Base-by-base conservation (phyloP, 148 eudicot genomes). In the Vaccinium myrtillus region DNA sequence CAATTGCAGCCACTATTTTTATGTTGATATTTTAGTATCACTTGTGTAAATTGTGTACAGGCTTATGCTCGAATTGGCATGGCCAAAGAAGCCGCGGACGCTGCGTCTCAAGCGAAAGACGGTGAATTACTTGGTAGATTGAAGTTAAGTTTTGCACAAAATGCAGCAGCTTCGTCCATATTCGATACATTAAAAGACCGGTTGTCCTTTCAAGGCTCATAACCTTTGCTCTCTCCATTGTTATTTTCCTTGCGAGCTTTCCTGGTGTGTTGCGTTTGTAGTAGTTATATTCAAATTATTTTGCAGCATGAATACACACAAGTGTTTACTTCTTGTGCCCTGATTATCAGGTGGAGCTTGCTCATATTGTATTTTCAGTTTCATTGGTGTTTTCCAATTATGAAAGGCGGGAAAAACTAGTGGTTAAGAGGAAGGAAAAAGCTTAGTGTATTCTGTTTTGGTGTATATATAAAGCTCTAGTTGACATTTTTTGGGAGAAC, bases 21-120 rank as follows among this genome's bases (percentile, higher is more conserved):
- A 0, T 61, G 5, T n/a, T 19, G 21, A 19, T 5, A 27, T 39
- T 70, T 23, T 23, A 6, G 30, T 1, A 9, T n/a, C 2, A 0
- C 18, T 8, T 46, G 6, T 77, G 53, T 81, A 12, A n/a, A 51
- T 84, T 39, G 11, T 77, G 58, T 79, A 49, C 91, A 97, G 99
- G 98, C 99, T 77, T 97, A 94, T 87, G 98, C 98, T 83, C 94
- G 90, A 86, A 90, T 97, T 63, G 99, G 98, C 69, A 94, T 97
- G 99, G 95, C 98, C 23, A 97, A 95, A 86, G 99, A 97, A 92
- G 97, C 99, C 55, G 99, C 96, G 10, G 99, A 97, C 77, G 96
- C 99, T 85, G 98, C 98, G 71, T 89, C 98, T 55, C 99, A 95
- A 87, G 89, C 96, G 25, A 94, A 94, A 82, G 99, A 95, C 74